These are phyloP conservation scores for Coprinopsis strossmayeri DNA, from an alignment of 768 basidiomycete genomes.

Conservation along the genomic window DNA sequence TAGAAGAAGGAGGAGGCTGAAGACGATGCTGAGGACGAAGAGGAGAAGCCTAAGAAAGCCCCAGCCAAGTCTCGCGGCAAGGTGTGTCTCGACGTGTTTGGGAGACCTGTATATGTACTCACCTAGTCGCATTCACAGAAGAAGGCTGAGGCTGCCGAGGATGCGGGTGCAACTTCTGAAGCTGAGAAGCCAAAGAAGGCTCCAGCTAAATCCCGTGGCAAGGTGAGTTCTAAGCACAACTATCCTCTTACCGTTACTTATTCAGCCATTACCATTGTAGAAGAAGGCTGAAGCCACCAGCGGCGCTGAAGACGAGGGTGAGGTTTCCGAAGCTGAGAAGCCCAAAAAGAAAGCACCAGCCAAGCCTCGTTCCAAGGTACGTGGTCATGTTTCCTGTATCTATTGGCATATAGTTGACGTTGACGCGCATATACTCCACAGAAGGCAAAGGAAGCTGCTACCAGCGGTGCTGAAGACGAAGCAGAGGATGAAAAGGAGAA, in stretches of 20 bases:
- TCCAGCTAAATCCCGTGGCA: too few relatives aligned
- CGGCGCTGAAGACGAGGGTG: slow-evolving; percentile 15
- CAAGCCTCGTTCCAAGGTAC: slow-evolving; percentile 14
- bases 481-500: slow-evolving; percentile 34
- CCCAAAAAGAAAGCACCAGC: slow-evolving; percentile 24
- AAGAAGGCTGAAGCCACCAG: slow-evolving; percentile 13
- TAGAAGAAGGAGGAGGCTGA: slow-evolving; percentile 16
- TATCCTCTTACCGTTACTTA: too few relatives aligned
- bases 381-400: slow-evolving; percentile 7
- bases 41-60: slow-evolving; percentile 26
- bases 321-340: slow-evolving; percentile 22
- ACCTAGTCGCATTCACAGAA: too few relatives aligned
- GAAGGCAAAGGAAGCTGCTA: slow-evolving; percentile 16
- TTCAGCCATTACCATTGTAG: background rate
- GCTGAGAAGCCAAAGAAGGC: too few relatives aligned
- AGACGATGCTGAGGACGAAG: slow-evolving; percentile 29
- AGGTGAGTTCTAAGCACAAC: too few relatives aligned
- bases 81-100: too few relatives aligned
- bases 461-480: slow-evolving; percentile 23
- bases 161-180: too few relatives aligned
- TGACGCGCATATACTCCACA: background rate
- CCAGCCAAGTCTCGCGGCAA: slow-evolving; percentile 17
- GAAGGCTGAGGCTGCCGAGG: too few relatives aligned
- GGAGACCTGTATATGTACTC: too few relatives aligned
- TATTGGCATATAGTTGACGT: slow-evolving; percentile 2